These are phyloP conservation scores for Diaporthe vexans DNA, from an alignment of 2,329 filamentous ascomycete genomes.

Conservation along the genomic window DNA sequence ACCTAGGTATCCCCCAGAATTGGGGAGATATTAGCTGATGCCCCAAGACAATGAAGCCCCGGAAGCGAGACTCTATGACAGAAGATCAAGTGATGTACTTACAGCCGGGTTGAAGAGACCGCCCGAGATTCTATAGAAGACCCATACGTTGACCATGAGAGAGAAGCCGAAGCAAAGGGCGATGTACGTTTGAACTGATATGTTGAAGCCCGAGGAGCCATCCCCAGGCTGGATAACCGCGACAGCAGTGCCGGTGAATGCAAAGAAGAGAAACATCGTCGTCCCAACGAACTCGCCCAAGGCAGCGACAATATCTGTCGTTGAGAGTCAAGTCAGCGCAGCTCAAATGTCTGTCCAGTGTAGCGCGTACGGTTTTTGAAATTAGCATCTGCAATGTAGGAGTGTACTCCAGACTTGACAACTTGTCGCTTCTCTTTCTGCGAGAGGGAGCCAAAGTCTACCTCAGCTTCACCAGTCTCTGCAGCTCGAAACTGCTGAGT, in stretches of 20 bases:
- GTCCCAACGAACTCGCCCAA: conserved; percentile 58
- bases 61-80: neutral
- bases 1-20: conserved; percentile 45
- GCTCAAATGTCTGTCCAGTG: neutral
- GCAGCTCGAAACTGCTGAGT: conserved; percentile 22
- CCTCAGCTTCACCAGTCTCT: neutral
- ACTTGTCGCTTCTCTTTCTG: conserved; percentile 27
- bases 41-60: neutral
- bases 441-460: conserved; percentile 15
- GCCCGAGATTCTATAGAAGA: conserved; percentile 63
- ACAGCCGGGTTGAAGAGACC: conserved; percentile 56
- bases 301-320: conserved; percentile 16
- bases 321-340: neutral
- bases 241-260: conserved; percentile 52
- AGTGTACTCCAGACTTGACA: conserved; percentile 8
- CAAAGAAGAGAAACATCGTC: conserved; percentile 59
- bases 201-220: conserved; percentile 30
- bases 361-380: conserved; percentile 19
- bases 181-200: conserved; percentile 52
- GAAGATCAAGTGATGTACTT: neutral
- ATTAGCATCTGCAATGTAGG: neutral
- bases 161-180: conserved; percentile 59
- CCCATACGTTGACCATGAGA: conserved; percentile 63
- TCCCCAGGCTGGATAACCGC: conserved; percentile 41
- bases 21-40: neutral